A percentile compares a stretch with the other conserved stretches of the same genome.
These are phyloP conservation scores for Boletus semigastroideus DNA, from an alignment of 1,284 basidiomycete genomes.

Conservation along the genomic window DNA sequence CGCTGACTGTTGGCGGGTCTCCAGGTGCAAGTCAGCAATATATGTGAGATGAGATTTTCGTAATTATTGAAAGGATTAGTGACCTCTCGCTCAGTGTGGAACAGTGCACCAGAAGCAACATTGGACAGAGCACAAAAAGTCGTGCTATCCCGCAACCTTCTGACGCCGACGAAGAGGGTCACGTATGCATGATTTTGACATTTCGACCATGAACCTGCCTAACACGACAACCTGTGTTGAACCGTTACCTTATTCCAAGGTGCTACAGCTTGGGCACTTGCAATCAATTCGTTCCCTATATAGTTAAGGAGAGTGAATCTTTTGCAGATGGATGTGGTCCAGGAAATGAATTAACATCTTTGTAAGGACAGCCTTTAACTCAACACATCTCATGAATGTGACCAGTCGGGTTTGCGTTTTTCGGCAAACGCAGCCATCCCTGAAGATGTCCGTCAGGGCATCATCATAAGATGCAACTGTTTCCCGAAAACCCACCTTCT, in stretches of 20 bases:
- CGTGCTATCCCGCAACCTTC: conserved; percentile 36
- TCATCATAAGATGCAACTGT: not conserved
- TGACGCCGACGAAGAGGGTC: conserved; percentile 9
- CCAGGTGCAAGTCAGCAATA: conserved; percentile 40
- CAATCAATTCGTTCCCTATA: too few species aligned
- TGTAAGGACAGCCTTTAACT: not conserved
- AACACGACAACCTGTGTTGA: too few species aligned
- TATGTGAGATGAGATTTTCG: conserved; percentile 33
- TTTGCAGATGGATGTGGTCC: too few species aligned
- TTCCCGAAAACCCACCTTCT: conserved; percentile 63
- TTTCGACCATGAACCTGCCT: too few species aligned
- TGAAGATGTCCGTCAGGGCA: conserved; percentile 28
- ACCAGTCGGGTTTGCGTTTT: conserved; percentile 90
- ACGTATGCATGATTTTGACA: not conserved
- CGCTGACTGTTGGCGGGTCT: not conserved
- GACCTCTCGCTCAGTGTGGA: conserved; percentile 31
- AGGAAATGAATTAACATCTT: not conserved
- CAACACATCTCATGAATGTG: conserved; percentile 39
- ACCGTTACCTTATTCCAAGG: too few species aligned
- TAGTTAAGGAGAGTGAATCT: not conserved
- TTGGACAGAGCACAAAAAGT: conserved; percentile 37
- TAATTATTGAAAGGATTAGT: not conserved
- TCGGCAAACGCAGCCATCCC: conserved; percentile 98
- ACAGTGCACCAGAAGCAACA: conserved; percentile 36
- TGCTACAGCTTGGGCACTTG: too few species aligned